These are phyloP conservation scores for Debaryomyces tyrocola DNA, from an alignment of 805 yeast species.

Conservation along the genomic window DNA sequence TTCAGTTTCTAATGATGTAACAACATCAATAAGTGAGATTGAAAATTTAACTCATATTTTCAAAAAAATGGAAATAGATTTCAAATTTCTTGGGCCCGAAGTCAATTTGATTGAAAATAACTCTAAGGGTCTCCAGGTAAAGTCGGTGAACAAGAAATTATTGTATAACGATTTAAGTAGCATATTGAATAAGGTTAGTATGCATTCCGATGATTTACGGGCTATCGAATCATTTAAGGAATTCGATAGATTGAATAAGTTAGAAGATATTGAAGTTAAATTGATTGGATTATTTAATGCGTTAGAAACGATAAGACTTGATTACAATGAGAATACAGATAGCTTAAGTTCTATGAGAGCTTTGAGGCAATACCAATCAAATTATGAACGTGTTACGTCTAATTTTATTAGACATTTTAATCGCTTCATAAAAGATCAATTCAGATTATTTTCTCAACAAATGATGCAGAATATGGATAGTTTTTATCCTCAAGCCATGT, in stretches of 20 bases:
- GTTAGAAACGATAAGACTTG: conserved; percentile 56
- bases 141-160: conserved; percentile 76
- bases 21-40: conserved; percentile 32
- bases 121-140: conserved; percentile 80
- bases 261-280: conserved; percentile 52
- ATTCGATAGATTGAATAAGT: conserved; percentile 44
- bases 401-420: conserved; percentile 50
- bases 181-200: conserved; percentile 68
- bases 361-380: conserved; percentile 59
- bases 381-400: conserved; percentile 56
- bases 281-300: conserved; percentile 63
- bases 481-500: conserved; percentile 20
- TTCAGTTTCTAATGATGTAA: conserved; percentile 31
- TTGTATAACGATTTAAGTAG: conserved; percentile 68
- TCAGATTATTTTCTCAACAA: conserved; percentile 42
- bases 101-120: conserved; percentile 70
- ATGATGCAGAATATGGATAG: conserved; percentile 28
- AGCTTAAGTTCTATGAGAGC: conserved; percentile 69
- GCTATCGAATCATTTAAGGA: conserved; percentile 49
- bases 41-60: conserved; percentile 37
- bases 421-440: conserved; percentile 29
- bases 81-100: conserved; percentile 54
- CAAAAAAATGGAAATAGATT: conserved; percentile 40
- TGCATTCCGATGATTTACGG: conserved; percentile 55
- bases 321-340: conserved; percentile 38